Evolutionary conservation across 331 rosid genomes (phyloP).

Genomic region (Malus hybrid): DNA sequence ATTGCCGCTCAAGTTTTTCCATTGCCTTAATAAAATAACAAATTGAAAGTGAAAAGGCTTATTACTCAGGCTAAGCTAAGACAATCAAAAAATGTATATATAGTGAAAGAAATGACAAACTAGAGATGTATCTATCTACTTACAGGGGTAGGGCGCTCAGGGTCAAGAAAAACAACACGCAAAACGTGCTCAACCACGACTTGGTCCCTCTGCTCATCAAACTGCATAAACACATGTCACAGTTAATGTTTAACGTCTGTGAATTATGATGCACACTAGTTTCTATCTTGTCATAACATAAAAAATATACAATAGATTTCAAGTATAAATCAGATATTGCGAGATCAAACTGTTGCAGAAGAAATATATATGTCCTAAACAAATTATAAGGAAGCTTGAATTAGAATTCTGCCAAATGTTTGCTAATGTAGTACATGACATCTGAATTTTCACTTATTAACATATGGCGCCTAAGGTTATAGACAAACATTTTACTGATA

Average conservation of each 20-base stretch:
- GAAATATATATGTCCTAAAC: background rate
- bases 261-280: background rate
- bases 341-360: background rate
- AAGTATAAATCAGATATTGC: background rate
- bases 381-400: background rate
- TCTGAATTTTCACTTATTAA: background rate
- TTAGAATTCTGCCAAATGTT: background rate
- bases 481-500: background rate
- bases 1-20: slow-evolving; percentile 68
- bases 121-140: slow-evolving; percentile 11
- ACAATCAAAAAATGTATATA: background rate
- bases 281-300: background rate
- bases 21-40: slow-evolving; percentile 34
- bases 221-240: slow-evolving; percentile 37
- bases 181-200: slow-evolving; percentile 82
- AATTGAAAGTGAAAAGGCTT: background rate
- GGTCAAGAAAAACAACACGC: slow-evolving; percentile 77
- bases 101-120: background rate
- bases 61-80: background rate
- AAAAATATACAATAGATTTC: background rate
- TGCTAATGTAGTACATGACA: background rate
- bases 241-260: slow-evolving; percentile 1
- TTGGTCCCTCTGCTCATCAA: slow-evolving; percentile 88
- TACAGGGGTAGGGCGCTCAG: slow-evolving; percentile 66
- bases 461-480: background rate